phyloP scores from a whole-genome alignment of 176 grass and related monocot species.

The Calamus simplicifolius region DNA sequence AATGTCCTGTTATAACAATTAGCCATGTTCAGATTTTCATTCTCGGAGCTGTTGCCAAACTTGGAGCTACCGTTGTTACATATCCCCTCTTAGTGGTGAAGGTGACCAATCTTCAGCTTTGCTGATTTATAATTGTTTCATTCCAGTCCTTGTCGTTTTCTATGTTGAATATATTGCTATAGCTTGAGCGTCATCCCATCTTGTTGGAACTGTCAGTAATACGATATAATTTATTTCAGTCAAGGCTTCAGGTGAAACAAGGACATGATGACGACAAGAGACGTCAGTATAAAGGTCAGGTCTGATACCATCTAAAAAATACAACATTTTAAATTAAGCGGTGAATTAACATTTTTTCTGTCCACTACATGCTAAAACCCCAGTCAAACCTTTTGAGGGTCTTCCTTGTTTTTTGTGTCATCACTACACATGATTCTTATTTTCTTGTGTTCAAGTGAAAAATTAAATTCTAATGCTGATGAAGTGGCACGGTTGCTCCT shows the following conservation, averaged over 20 bases:
- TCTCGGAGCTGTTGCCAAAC: slow-evolving; percentile 92
- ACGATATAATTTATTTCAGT: slow-evolving; percentile 30
- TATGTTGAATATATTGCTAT: no score
- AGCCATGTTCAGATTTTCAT: slow-evolving; percentile 76
- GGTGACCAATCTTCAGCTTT: slow-evolving; percentile 27
- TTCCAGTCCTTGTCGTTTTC: no score
- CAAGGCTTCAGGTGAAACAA: slow-evolving; percentile 80
- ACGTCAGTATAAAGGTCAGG: slow-evolving; percentile 67
- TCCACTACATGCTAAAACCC: no score
- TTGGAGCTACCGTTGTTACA: slow-evolving; percentile 78
- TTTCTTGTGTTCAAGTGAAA: no score
- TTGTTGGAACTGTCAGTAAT: neutral
- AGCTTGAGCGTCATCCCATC: neutral
- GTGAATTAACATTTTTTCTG: no score
- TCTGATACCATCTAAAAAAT: neutral
- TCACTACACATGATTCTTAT: no score
- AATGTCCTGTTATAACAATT: slow-evolving; percentile 10
- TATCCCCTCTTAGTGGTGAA: slow-evolving; percentile 92
- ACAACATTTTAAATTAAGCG: neutral
- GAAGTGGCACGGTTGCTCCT: neutral
- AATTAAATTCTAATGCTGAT: neutral
- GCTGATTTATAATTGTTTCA: no score
- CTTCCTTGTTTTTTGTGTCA: neutral
- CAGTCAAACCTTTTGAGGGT: no score
- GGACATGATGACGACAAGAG: slow-evolving; percentile 44